Conservation (phyloP, 2,329 filamentous ascomycete species). For the Calonectria hawksworthii region DNA sequence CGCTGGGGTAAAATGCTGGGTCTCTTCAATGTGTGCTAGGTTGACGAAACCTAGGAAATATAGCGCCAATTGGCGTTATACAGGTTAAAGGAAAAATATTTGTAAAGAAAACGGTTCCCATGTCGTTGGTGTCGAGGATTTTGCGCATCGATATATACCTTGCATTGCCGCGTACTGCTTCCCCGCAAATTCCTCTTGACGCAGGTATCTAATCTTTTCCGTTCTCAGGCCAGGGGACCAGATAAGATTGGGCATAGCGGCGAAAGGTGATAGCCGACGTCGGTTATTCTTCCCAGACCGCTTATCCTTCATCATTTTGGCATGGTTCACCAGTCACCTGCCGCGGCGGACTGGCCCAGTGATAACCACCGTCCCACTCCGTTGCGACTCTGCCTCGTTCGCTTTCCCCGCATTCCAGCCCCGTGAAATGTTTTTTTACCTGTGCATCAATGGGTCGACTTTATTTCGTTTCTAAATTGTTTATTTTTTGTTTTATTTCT, state of each 20-base stretch:
- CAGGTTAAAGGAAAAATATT: neutral
- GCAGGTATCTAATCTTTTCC: neutral
- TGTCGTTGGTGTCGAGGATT: neutral
- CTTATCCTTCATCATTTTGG: neutral
- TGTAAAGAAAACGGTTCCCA: neutral
- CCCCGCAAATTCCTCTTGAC: neutral
- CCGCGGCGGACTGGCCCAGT: neutral
- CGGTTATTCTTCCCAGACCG: neutral
- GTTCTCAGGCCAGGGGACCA: neutral
- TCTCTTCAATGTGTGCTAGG: neutral
- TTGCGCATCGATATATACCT: neutral
- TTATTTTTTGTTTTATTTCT: too few relatives aligned
- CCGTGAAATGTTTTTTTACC: neutral
- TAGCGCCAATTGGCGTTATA: neutral
- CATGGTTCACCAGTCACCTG: neutral
- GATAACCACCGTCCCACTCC: neutral
- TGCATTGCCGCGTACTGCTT: neutral
- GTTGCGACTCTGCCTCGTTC: neutral
- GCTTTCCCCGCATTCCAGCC: neutral
- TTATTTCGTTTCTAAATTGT: neutral
- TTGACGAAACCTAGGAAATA: neutral
- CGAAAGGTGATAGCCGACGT: slow-evolving; percentile 7
- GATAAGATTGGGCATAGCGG: slow-evolving; percentile 4
- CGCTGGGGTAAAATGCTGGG: neutral
- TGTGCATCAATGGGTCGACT: neutral